These are phyloP conservation scores for Xylaria sp. DNA, from an alignment of 2,329 filamentous ascomycete species.

Conservation along the genomic window DNA sequence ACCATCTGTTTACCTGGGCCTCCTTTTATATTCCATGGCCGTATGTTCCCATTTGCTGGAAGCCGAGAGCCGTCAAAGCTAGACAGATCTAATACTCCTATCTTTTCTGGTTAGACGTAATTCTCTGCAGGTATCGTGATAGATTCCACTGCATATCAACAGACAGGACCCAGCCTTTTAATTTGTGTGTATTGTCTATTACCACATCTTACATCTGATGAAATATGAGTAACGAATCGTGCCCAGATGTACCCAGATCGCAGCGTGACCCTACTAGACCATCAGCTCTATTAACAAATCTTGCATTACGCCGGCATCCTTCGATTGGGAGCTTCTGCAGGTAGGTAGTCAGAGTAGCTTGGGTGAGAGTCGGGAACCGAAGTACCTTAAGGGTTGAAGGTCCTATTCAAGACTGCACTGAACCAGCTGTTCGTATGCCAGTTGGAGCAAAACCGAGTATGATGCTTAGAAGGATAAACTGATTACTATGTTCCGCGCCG, in stretches of 20 bases:
- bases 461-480: no score
- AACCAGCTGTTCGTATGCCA: neutral
- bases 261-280: neutral
- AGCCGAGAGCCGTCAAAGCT: conserved; percentile 25
- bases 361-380: neutral
- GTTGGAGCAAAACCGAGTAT: no score
- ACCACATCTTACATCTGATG: no score
- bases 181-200: no score
- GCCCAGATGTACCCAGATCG: conserved; percentile 9
- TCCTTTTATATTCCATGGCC: conserved; percentile 11
- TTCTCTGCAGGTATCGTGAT: conserved; percentile 18
- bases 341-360: neutral
- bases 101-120: conserved; percentile 26
- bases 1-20: neutral
- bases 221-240: no score
- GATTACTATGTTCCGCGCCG: no score
- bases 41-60: conserved; percentile 2
- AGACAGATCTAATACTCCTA: conserved; percentile 28
- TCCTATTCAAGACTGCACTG: neutral
- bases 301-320: neutral
- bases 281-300: conserved; percentile 25
- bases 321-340: neutral
- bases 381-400: neutral
- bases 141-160: conserved; percentile 19
- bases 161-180: neutral